Percentiles rank a stretch among this genome's conserved stretches.
Evolutionary conservation across 192 early-diverging fungal species (phyloP).

Genomic region (Rhizoclosmatium globosum): DNA sequence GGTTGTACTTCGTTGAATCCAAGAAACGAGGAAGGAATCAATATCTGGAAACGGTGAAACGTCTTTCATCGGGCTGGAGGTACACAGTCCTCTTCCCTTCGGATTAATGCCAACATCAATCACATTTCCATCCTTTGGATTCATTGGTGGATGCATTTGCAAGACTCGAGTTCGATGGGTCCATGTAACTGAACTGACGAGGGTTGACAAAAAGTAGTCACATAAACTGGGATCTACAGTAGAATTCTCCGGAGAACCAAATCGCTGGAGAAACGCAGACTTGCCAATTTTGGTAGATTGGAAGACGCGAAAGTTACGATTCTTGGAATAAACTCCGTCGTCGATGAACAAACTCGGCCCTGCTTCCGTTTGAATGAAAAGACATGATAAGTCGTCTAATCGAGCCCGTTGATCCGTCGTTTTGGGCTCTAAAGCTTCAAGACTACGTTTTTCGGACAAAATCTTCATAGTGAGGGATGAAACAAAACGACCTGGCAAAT

Average conservation of each 20-base stretch:
- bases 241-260: background rate
- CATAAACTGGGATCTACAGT: background rate
- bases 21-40: constrained; percentile 21
- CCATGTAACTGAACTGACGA: constrained; percentile 32
- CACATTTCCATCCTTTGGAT: too few species aligned
- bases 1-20: constrained; percentile 17
- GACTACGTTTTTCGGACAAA: background rate
- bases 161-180: background rate
- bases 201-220: constrained; percentile 40
- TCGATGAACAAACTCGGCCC: constrained; percentile 28
- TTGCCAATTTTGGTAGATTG: constrained; percentile 44
- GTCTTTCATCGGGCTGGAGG: background rate
- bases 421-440: background rate
- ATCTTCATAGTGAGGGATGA: background rate
- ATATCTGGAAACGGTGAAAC: constrained; percentile 30
- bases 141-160: background rate
- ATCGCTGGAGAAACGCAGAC: constrained; percentile 11
- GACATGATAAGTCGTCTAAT: background rate
- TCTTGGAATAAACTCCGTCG: constrained; percentile 42
- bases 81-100: background rate
- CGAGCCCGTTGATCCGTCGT: background rate
- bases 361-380: background rate
- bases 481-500: background rate
- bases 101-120: too few species aligned
- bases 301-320: constrained; percentile 44